A percentile compares a stretch with the other conserved stretches of the same genome.
Conservation (phyloP, 78 protist genomes). For the Polysphondylium violaceum region DNA sequence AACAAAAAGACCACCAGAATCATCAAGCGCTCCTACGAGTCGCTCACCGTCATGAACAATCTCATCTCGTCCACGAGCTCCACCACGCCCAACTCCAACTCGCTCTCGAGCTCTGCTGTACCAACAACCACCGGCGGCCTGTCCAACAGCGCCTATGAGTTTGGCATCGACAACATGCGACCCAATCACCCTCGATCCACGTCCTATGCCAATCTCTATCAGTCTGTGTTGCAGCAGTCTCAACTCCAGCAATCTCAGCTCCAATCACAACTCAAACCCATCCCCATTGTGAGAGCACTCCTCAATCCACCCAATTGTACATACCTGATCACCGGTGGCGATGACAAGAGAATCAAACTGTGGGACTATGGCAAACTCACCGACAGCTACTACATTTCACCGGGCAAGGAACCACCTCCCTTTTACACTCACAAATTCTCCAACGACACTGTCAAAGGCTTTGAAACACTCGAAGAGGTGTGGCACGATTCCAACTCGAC, state of each 20-base stretch:
- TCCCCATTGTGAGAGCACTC: constrained; percentile 54
- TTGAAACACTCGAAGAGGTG: constrained; percentile 51
- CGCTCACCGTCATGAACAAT: background rate
- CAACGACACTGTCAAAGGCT: constrained; percentile 21
- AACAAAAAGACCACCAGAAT: constrained; percentile 17
- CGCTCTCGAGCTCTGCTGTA: background rate
- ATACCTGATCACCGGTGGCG: constrained; percentile 75
- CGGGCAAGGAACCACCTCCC: constrained; percentile 57
- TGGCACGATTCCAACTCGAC: constrained; percentile 54
- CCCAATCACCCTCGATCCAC: background rate
- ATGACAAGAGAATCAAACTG: constrained; percentile 75
- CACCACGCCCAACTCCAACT: background rate
- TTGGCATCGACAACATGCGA: constrained; percentile 47
- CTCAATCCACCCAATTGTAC: constrained; percentile 60
- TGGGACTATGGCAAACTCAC: constrained; percentile 47
- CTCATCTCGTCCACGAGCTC: background rate
- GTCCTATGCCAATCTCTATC: constrained; percentile 14
- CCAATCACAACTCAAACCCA: background rate
- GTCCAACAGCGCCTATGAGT: constrained; percentile 15
- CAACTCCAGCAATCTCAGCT: background rate
- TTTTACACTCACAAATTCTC: constrained; percentile 34
- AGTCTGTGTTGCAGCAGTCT: background rate
- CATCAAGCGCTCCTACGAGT: constrained; percentile 31
- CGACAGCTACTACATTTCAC: constrained; percentile 45
- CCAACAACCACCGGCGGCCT: background rate